Evolutionary conservation across 2,329 filamentous ascomycete genomes (phyloP), one percentile per base, ranked within the genome.

Genomic region (Curvularia eragrostidis): DNA sequence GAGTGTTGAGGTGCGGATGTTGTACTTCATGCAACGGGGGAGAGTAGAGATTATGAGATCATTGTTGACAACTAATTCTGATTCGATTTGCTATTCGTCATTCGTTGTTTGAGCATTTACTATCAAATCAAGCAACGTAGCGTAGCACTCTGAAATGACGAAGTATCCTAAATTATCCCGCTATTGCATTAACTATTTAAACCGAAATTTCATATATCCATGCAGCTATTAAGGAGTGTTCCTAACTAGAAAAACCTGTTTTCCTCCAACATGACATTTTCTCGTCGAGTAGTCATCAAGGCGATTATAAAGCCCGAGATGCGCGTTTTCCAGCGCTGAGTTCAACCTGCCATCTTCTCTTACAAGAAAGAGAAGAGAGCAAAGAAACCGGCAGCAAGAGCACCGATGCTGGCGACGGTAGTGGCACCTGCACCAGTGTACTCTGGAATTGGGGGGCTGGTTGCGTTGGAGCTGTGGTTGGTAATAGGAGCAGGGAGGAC

Each of bases 401-500:
- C 72, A 39, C 72, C 69, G 26, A 66, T 18, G 36, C 62, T 67
- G 39, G 61, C 58, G 26, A 58, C 58, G 21, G 58, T 52, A 26
- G 63, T 66, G 1, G 64, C 44, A n/a, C 72, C 73, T 28, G 71
- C 73, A 46, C 72, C 73, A 19, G 73, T 72, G 66, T 67, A 76
- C 56, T 71, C 54, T 3, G 70, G 18, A 1, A 65, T 24, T 8
- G 61, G 4, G 10, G 66, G 44, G 3, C 26, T 42, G 18, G 66
- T 68, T 3, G 63, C 54, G 51, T 58, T 64, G 46, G 43, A 41
- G 15, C 60, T 58, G 12, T 59, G 43, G 59, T 62, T 56, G 61
- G 55, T 15, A 9, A 7, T 15, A 15, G 39, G 39, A 42, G 50
- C 34, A 8, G 41, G 41, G 13, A 59, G 50, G 3, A 53, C 26